These are phyloP conservation scores for Hypoxylon rubiginosum DNA, from an alignment of 2,329 filamentous ascomycete species.

Conservation along the genomic window DNA sequence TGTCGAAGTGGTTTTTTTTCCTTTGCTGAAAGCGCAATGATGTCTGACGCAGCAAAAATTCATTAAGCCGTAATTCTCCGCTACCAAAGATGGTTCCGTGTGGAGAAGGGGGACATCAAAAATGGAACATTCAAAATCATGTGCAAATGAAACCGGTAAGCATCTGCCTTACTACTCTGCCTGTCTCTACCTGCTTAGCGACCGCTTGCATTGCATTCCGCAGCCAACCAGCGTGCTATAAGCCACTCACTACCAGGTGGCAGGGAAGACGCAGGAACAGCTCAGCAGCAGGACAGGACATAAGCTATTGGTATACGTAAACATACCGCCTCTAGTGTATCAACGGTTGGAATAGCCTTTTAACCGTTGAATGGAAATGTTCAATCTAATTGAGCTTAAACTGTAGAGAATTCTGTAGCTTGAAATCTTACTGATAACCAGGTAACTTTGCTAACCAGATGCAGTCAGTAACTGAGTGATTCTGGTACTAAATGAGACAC, in stretches of 20 bases:
- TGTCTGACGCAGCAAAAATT: constrained; percentile 30
- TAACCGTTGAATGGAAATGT: neutral
- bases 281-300: constrained; percentile 19
- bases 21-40: constrained; percentile 16
- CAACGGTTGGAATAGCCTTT: neutral
- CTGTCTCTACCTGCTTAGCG: too few species aligned
- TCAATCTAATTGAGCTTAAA: neutral
- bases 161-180: neutral
- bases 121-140: neutral
- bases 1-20: constrained; percentile 18
- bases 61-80: constrained; percentile 21
- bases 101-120: neutral
- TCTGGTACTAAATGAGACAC: constrained; percentile 8
- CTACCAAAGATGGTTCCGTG: constrained; percentile 17
- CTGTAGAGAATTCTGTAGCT: neutral
- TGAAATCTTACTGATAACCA: neutral
- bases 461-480: neutral
- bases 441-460: neutral
- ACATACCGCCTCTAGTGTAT: neutral
- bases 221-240: neutral
- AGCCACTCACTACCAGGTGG: neutral
- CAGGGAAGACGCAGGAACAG: constrained; percentile 35
- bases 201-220: neutral
- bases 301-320: neutral
- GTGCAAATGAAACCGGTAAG: constrained; percentile 14